phyloP scores from a whole-genome alignment of 176 grass and related monocot genomes.

The Oryza meyeriana region DNA sequence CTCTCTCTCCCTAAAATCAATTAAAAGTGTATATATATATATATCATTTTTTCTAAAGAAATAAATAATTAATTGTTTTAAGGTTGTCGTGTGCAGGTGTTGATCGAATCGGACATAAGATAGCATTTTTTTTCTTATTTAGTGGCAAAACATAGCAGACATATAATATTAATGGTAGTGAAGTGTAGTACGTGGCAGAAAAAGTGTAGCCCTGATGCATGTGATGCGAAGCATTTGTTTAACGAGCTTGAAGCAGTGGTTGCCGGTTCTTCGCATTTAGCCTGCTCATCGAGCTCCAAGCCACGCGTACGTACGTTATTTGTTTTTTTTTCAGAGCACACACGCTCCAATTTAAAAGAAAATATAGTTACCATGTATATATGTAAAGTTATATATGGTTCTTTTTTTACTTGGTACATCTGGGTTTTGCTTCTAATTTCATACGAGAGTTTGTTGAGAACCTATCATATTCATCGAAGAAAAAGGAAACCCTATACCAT shows the following conservation, averaged over 20 bases:
- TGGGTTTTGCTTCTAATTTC: too few species aligned
- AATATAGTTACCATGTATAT: too few species aligned
- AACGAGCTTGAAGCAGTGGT: constrained; percentile 20
- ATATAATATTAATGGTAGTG: background rate
- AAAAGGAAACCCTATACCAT: too few species aligned
- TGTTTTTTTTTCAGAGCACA: background rate
- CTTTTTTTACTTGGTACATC: too few species aligned
- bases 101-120: background rate
- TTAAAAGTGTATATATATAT: background rate
- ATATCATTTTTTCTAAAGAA: background rate
- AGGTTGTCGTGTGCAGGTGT: background rate
- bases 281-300: background rate
- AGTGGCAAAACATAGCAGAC: background rate
- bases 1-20: background rate
- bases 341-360: background rate
- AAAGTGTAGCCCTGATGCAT: background rate
- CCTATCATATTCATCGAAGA: too few species aligned
- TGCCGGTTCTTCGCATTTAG: constrained; percentile 45
- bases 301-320: background rate
- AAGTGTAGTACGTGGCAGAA: constrained; percentile 33
- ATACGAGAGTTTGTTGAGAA: too few species aligned
- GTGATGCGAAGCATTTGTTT: background rate
- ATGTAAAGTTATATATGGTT: too few species aligned
- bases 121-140: background rate
- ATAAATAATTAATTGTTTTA: background rate